Conservation (phyloP, 108 stramenopile genomes). For the Heterococcus sp. region DNA sequence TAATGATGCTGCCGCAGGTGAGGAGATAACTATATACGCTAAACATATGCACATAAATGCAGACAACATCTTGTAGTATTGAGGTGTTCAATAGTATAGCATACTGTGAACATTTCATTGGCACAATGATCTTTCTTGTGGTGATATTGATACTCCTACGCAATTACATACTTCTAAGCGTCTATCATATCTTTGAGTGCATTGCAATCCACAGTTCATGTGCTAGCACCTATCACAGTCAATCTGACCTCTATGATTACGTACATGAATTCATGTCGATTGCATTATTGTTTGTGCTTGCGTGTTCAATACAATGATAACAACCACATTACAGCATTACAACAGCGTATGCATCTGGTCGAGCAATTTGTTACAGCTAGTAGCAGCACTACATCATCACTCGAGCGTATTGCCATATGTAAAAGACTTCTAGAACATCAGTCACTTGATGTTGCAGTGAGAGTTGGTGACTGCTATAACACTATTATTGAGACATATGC, state of each 20-base stretch:
- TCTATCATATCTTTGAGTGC: background rate
- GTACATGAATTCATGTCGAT: background rate
- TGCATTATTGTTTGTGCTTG: background rate
- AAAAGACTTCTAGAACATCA: conserved; percentile 36
- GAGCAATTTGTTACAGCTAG: conserved; percentile 38
- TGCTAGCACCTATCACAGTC: background rate
- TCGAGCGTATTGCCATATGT: conserved; percentile 50
- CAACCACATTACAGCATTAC: conserved; percentile 2
- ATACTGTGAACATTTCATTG: background rate
- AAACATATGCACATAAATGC: background rate
- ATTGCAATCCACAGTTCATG: background rate
- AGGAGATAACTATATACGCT: background rate
- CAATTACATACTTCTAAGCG: background rate
- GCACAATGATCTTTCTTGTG: too few species aligned
- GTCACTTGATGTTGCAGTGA: conserved; percentile 52
- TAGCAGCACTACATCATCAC: conserved; percentile 26
- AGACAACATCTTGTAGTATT: background rate
- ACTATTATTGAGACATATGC: background rate
- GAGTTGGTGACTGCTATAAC: conserved; percentile 54
- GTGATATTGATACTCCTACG: too few species aligned
- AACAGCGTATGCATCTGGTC: background rate
- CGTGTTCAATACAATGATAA: conserved; percentile 1
- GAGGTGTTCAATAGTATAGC: background rate
- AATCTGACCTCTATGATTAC: background rate
- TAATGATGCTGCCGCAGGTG: conserved; percentile 11